These are phyloP conservation scores for Closterium sp. DNA, from an alignment of 139 green algal genomes.

Conservation along the genomic window DNA sequence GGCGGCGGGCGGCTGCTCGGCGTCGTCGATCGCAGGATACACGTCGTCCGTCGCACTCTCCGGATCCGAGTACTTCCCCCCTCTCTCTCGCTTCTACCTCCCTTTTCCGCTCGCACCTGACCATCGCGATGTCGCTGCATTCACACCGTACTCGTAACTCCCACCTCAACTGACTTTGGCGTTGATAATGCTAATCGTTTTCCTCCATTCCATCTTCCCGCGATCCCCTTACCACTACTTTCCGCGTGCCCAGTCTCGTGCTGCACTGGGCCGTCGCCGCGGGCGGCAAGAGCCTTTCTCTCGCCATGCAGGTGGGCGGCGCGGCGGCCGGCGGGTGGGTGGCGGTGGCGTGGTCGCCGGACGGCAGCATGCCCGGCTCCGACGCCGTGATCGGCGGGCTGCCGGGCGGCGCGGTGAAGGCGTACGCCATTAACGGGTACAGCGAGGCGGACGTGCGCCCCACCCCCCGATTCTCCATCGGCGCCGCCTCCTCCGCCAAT, in stretches of 20 bases:
- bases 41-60: background rate
- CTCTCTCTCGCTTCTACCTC: background rate
- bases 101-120: background rate
- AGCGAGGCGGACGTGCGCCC: background rate
- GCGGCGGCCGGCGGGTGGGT: background rate
- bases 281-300: background rate
- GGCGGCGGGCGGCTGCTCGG: background rate
- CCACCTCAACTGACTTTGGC: too few species aligned
- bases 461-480: background rate
- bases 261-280: background rate
- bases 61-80: background rate
- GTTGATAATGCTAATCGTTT: too few species aligned
- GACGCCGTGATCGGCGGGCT: conserved; percentile 17
- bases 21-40: background rate
- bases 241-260: background rate
- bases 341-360: conserved; percentile 15
- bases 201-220: too few species aligned
- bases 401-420: background rate
- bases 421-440: background rate
- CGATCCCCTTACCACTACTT: background rate
- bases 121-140: too few species aligned
- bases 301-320: background rate
- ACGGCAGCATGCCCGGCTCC: conserved; percentile 16
- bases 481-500: background rate
- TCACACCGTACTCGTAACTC: too few species aligned